Evolutionary conservation across 1,284 basidiomycete species (phyloP).

Genomic region (Sporisorium sorghi): DNA sequence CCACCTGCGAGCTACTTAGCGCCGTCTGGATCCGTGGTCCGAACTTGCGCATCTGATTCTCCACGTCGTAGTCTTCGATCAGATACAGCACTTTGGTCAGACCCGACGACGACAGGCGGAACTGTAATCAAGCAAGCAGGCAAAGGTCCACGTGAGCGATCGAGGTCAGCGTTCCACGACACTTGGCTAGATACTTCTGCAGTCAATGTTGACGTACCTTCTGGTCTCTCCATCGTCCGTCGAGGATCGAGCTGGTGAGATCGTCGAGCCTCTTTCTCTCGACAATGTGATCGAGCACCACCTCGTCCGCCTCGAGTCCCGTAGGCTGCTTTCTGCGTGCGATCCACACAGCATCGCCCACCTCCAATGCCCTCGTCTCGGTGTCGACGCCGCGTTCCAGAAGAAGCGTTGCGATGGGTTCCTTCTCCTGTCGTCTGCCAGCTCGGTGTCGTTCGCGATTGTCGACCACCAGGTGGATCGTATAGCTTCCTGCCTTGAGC

Average conservation of each 20-base stretch:
- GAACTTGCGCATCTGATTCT: constrained; percentile 62
- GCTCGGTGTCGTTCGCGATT: constrained; percentile 71
- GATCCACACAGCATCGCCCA: constrained; percentile 75
- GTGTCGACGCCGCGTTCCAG: constrained; percentile 69
- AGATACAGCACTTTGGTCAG: constrained; percentile 73
- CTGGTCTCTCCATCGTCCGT: constrained; percentile 74
- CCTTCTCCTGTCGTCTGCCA: constrained; percentile 29
- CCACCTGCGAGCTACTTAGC: constrained; percentile 73
- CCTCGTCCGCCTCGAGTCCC: constrained; percentile 69
- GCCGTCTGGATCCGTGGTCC: constrained; percentile 69
- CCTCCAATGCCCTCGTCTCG: constrained; percentile 72
- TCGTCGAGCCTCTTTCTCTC: constrained; percentile 75
- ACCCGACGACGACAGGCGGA: constrained; percentile 72
- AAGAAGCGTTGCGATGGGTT: constrained; percentile 50
- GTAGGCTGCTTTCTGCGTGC: constrained; percentile 70
- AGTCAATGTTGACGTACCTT: constrained; percentile 63
- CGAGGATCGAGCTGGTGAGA: constrained; percentile 72
- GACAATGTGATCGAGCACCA: constrained; percentile 74
- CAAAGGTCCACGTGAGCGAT: not conserved
- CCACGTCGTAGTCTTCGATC: constrained; percentile 73
- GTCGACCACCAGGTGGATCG: constrained; percentile 73
- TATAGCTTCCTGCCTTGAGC: constrained; percentile 72
- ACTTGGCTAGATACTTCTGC: not conserved
- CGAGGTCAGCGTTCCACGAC: not conserved
- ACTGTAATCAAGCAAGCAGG: constrained; percentile 48